These are phyloP conservation scores for Trapa incisa DNA, from an alignment of 345 rosid genomes.

Conservation along the genomic window DNA sequence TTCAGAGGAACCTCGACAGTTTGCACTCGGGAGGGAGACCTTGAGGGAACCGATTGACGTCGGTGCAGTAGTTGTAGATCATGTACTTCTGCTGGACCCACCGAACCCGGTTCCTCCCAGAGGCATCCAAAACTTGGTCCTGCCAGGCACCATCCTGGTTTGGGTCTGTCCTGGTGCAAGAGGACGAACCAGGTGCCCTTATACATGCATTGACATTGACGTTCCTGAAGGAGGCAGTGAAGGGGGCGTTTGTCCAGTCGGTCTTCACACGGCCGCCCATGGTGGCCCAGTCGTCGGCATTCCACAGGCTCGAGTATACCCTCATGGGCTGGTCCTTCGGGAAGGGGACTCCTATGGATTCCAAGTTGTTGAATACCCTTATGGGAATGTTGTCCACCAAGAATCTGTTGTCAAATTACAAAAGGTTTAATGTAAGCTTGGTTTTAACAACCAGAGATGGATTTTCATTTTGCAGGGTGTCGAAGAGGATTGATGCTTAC, in stretches of 20 bases:
- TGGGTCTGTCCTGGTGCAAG: conserved; percentile 11
- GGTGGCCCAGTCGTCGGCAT: conserved; percentile 55
- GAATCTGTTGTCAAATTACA: conserved; percentile 15
- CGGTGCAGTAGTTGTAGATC: conserved; percentile 47
- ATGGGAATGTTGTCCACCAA: conserved; percentile 40
- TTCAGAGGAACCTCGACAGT: conserved; percentile 10
- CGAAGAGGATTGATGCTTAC: not conserved
- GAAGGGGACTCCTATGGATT: conserved; percentile 24
- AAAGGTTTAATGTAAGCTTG: not conserved
- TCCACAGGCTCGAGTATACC: conserved; percentile 48
- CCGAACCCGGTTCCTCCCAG: conserved; percentile 22
- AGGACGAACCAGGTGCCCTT: conserved; percentile 21
- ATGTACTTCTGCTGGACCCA: conserved; percentile 49
- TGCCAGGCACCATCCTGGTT: conserved; percentile 19
- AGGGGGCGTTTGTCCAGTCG: conserved; percentile 50
- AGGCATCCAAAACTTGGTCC: conserved; percentile 22
- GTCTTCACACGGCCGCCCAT: conserved; percentile 46
- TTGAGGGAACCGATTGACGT: conserved; percentile 36
- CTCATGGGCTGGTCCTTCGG: conserved; percentile 42
- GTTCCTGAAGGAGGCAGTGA: conserved; percentile 38
- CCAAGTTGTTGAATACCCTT: conserved; percentile 39
- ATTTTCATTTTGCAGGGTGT: not conserved
- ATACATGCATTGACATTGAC: conserved; percentile 32
- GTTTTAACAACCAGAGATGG: not conserved
- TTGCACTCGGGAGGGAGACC: conserved; percentile 47